Base-by-base conservation (phyloP, 2,329 filamentous ascomycete species). In the Sporothrix pseudoabietina region DNA sequence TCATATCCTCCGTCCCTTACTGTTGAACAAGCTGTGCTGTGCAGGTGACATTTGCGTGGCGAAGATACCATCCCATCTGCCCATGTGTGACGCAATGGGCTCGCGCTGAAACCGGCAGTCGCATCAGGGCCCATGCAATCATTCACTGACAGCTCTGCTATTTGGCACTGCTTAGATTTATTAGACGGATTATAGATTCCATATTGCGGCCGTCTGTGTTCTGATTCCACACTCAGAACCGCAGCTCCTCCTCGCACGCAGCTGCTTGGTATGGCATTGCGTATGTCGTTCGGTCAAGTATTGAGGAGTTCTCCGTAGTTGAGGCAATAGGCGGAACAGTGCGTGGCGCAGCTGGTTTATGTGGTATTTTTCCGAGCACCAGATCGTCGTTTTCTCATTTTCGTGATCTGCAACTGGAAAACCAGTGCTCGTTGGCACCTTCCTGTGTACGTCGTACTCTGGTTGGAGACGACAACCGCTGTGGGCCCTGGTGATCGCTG, bases 161-260 rank as follows among this genome's bases (percentile, higher is more conserved):
- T 66, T 44, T 44, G 61, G 16, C 39, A 2, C 26, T 26, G 26
- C 26, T 26, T 26, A 26, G 26, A 26, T 26, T 26, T 26, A 26
- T 44, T 47, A n/a, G 32, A 47, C 8, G 22, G 39, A 30, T 47
- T 30, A n/a, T 47, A 41, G 39, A 47, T 47, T 66, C 61, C 22
- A 30, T 47, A 26, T 5, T 44, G 9, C 61, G 47, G 39, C 39
- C 39, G 61, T 39, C 61, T 12, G 39, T 3, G 39, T 47, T 47
- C 61, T 47, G n/a, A 47, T 66, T 47, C 61, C 61, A 66, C 39
- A 26, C 57, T 30, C n/a, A 5, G 16, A 66, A 66, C 61, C n/a
- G 22, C 39, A 2, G 39, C 39, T n/a, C 12, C 10, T 47, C 12
- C 12, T 47, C 30, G 8, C 39, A 5, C 8, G 12, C 30, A 19